Evolutionary conservation across 306 rosid species (phyloP).

Genomic region (Canavalia ensiformis): DNA sequence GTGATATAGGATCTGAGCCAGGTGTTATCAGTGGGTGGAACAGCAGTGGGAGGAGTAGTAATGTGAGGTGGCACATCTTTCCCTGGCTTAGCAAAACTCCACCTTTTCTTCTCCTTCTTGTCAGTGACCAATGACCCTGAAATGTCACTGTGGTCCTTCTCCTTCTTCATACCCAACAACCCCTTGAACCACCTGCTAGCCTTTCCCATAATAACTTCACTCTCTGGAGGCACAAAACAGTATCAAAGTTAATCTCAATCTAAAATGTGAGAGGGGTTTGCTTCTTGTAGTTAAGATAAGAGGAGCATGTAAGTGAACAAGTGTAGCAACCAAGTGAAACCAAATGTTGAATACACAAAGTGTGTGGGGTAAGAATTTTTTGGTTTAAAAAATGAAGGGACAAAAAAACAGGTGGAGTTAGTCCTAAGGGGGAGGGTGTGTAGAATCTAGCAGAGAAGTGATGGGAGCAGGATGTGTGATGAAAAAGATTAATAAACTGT

Average conservation of each 20-base stretch:
- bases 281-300: neutral
- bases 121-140: slow-evolving; percentile 48
- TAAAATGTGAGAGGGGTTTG: slow-evolving; percentile 4
- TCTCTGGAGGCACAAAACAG: slow-evolving; percentile 39
- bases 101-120: slow-evolving; percentile 75
- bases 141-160: slow-evolving; percentile 59
- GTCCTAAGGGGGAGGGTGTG: slow-evolving; percentile 44
- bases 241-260: slow-evolving; percentile 7
- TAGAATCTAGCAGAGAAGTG: slow-evolving; percentile 63
- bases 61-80: slow-evolving; percentile 51
- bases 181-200: slow-evolving; percentile 90
- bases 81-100: slow-evolving; percentile 85
- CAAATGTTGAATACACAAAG: slow-evolving; percentile 37
- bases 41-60: slow-evolving; percentile 2
- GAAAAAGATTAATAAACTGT: slow-evolving; percentile 60
- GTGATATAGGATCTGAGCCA: slow-evolving; percentile 79
- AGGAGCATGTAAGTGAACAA: slow-evolving; percentile 38
- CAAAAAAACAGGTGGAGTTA: slow-evolving; percentile 43
- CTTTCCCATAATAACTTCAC: slow-evolving; percentile 58
- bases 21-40: slow-evolving; percentile 52
- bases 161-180: slow-evolving; percentile 88
- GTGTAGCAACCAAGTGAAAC: slow-evolving; percentile 39
- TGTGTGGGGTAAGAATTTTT: neutral
- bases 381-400: slow-evolving; percentile 39
- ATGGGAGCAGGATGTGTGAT: slow-evolving; percentile 53